Conservation (phyloP, 2,329 filamentous ascomycete genomes). For the Colletotrichum sp. region DNA sequence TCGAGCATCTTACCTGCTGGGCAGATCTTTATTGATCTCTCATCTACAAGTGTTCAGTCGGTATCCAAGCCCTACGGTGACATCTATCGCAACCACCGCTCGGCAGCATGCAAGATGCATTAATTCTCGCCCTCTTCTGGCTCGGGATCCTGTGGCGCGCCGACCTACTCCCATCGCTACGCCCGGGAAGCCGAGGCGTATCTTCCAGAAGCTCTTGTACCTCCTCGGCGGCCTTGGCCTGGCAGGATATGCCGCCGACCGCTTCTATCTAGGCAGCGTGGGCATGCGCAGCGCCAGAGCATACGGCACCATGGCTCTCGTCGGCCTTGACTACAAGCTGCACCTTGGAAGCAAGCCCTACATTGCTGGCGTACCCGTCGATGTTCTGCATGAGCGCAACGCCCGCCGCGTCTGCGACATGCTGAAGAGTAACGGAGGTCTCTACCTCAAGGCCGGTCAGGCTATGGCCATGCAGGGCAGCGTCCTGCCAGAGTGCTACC, state of each 20-base stretch:
- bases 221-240: background rate
- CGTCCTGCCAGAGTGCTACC: slow-evolving; percentile 70
- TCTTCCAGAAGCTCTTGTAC: background rate
- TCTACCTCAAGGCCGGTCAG: slow-evolving; percentile 76
- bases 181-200: background rate
- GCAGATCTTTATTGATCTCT: background rate
- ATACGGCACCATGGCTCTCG: slow-evolving; percentile 25
- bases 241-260: background rate
- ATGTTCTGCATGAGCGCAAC: slow-evolving; percentile 65
- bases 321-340: slow-evolving; percentile 73
- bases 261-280: slow-evolving; percentile 23
- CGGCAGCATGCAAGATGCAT: background rate
- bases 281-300: slow-evolving; percentile 8
- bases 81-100: background rate
- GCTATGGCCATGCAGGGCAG: slow-evolving; percentile 75
- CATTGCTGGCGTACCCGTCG: background rate
- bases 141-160: background rate
- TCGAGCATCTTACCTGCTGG: background rate
- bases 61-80: background rate
- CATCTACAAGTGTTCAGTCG: background rate
- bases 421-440: slow-evolving; percentile 67
- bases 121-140: background rate
- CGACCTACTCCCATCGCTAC: background rate
- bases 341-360: slow-evolving; percentile 64
- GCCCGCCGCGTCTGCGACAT: slow-evolving; percentile 68